Percentiles rank a stretch among this genome's conserved stretches.
These are phyloP conservation scores for Lippia alba DNA, from an alignment of 305 asterid genomes.

Conservation along the genomic window DNA sequence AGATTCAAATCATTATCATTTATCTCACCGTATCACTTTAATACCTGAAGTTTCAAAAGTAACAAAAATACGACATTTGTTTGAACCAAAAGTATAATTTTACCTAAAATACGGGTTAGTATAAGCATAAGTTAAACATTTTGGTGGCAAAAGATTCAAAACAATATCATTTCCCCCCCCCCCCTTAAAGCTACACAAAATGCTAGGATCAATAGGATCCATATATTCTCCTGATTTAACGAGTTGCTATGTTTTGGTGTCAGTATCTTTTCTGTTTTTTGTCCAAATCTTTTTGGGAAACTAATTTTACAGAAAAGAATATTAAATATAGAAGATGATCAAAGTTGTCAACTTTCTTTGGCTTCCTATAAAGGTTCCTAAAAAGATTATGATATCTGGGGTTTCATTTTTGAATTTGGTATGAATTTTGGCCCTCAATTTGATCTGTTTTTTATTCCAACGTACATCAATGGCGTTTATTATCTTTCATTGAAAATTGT, in stretches of 20 bases:
- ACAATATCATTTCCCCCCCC: too few relatives aligned
- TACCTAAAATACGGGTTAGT: too few relatives aligned
- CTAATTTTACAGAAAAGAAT: neutral
- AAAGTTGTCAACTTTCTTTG: neutral
- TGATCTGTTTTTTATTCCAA: neutral
- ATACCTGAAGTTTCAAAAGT: too few relatives aligned
- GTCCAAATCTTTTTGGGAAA: neutral
- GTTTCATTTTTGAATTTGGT: slow-evolving; percentile 37
- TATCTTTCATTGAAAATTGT: too few relatives aligned
- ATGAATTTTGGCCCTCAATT: slow-evolving; percentile 8
- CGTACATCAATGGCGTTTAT: too few relatives aligned
- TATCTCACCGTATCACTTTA: too few relatives aligned
- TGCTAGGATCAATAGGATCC: slow-evolving; percentile 29
- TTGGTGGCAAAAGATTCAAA: too few relatives aligned
- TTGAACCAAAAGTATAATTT: too few relatives aligned
- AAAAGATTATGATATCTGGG: slow-evolving; percentile 31
- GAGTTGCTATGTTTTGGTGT: slow-evolving; percentile 20
- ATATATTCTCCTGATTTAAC: slow-evolving; percentile 23
- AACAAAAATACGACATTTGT: too few relatives aligned
- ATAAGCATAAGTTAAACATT: too few relatives aligned
- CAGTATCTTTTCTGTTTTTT: neutral
- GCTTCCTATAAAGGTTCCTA: slow-evolving; percentile 33
- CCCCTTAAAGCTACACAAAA: neutral
- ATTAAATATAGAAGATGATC: slow-evolving; percentile 8
- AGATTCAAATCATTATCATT: too few relatives aligned